These are phyloP conservation scores for Yarrowia galli DNA, from an alignment of 1,139 yeast species.

Conservation along the genomic window DNA sequence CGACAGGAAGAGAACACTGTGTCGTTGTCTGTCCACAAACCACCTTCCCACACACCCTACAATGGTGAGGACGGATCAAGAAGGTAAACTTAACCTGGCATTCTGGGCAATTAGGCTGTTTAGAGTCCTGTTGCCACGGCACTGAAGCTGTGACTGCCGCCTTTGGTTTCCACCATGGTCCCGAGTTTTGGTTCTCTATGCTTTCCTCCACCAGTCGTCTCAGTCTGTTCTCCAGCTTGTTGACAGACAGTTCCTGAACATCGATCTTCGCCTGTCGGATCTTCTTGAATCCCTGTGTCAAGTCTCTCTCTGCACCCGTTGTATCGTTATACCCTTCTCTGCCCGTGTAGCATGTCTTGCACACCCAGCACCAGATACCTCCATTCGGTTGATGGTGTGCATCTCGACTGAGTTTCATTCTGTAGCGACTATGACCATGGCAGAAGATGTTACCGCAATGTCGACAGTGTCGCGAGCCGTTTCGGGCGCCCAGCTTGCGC, in stretches of 20 bases:
- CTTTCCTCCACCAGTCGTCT: conserved; percentile 54
- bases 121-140: conserved; percentile 71
- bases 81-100: conserved; percentile 68
- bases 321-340: conserved; percentile 63
- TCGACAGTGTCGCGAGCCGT: conserved; percentile 51
- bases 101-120: conserved; percentile 63
- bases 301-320: conserved; percentile 55
- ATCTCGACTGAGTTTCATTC: conserved; percentile 55
- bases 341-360: conserved; percentile 63
- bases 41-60: conserved; percentile 80
- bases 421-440: conserved; percentile 65
- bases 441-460: conserved; percentile 78
- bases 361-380: conserved; percentile 77
- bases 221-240: conserved; percentile 70
- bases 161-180: conserved; percentile 40
- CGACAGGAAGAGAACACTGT: conserved; percentile 77
- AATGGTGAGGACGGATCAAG: conserved; percentile 80
- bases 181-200: conserved; percentile 38
- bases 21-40: conserved; percentile 74
- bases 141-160: conserved; percentile 48
- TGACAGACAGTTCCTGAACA: conserved; percentile 56
- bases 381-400: conserved; percentile 58
- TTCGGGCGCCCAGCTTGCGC: conserved; percentile 46
- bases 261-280: conserved; percentile 56
- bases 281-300: conserved; percentile 56